A percentile compares a stretch with the other conserved stretches of the same genome.
phyloP scores from a whole-genome alignment of 179 eudicot species.

The Beta corolliflora region DNA sequence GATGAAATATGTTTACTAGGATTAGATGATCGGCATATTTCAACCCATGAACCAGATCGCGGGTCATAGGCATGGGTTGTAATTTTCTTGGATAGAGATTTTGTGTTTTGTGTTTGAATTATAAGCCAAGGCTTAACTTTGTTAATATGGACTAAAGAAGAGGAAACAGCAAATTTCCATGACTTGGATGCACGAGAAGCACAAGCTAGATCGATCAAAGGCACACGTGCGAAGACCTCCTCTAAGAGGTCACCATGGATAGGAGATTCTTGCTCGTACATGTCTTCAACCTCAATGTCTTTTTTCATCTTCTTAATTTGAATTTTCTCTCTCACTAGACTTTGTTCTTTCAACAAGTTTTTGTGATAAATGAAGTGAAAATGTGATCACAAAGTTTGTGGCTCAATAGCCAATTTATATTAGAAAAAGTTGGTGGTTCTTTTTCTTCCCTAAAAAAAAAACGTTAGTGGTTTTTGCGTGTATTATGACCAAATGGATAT shows the following conservation, averaged over 20 bases:
- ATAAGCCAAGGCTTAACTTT: constrained; percentile 62
- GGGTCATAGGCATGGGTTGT: constrained; percentile 58
- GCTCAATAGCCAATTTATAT: background rate
- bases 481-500: background rate
- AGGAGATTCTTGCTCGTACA: constrained; percentile 4
- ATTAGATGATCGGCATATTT: constrained; percentile 14
- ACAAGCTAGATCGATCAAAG: constrained; percentile 51
- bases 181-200: constrained; percentile 56
- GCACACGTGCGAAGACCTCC: constrained; percentile 49
- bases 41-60: constrained; percentile 50
- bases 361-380: too few species aligned
- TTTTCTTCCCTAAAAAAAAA: too few species aligned
- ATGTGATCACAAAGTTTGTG: background rate
- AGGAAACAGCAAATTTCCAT: constrained; percentile 49
- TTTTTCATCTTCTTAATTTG: background rate
- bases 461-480: background rate
- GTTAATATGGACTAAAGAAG: constrained; percentile 43
- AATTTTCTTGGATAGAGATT: constrained; percentile 18
- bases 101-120: constrained; percentile 42
- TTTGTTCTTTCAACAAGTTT: too few species aligned
- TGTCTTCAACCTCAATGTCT: background rate
- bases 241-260: constrained; percentile 61
- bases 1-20: background rate
- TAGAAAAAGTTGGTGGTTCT: background rate
- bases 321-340: too few species aligned